Evolutionary conservation across 495 filamentous ascomycete species (phyloP), one percentile per base, ranked within the genome.

Genomic region (Talaromyces thailandensis): DNA sequence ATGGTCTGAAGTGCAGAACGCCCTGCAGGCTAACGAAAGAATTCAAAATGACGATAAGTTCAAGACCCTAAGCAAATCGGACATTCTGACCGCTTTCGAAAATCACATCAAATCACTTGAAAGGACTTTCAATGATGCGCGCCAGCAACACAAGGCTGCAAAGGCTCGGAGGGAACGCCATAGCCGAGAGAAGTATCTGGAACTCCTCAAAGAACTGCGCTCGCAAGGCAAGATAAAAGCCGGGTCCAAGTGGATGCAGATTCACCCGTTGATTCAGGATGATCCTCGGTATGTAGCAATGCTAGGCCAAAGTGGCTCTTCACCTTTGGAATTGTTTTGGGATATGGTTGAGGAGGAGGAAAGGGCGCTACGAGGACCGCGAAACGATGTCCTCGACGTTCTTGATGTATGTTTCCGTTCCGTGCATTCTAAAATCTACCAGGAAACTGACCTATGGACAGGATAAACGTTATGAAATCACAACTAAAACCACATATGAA

Each of bases 271-370:
- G 57, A 84, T 99, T 66, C 83, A 89, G 65, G 79, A 89, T 66
- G 94, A 98, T 66, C 81, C 89, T 52, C 87, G 92, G 62, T 98
- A 95, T 75, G 82, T 79, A 68, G 89, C 85, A 55, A 89, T 96
- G 76, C 83, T 94, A 31, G 94, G 93, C 50, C 91, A 94, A 66
- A 69, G 85, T 48, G 95, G 95, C 58, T 97, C 94, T 4, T 89
- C 85, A 4, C 90, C 93, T n/a, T 79, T 96, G 63, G 94, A 99
- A 62, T 78, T 99, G 8, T 96, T 98, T 75, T 96, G 95, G 93
- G 95, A 99, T 74, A 81, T 92, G 56, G 83, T 98, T 16, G 93
- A 96, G 70, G 93, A 97, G 72, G 92, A 96, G 73, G 92, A 98
- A 64, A 84, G 88, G 56, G 85, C 86, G 21, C 76, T 98, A 16